phyloP scores from a whole-genome alignment of 1,284 basidiomycete species.

The Rhodotorula glutinis region DNA sequence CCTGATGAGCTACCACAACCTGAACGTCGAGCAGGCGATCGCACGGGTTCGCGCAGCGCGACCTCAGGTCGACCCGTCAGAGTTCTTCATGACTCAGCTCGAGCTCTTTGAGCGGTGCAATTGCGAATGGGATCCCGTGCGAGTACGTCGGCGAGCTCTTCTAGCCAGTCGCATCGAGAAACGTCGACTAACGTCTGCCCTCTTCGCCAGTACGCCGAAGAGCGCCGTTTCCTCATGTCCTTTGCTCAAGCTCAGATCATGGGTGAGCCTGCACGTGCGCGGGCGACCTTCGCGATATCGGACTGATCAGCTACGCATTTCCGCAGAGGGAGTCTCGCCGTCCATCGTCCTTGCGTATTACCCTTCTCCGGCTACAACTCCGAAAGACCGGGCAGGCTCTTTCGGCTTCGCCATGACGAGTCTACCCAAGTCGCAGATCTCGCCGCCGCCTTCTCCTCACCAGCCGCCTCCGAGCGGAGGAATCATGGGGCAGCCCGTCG shows the following conservation, averaged over 20 bases:
- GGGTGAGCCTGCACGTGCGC: slow-evolving; percentile 16
- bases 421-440: slow-evolving; percentile 20
- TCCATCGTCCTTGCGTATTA: slow-evolving; percentile 49
- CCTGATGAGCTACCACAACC: slow-evolving; percentile 46
- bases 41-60: slow-evolving; percentile 43
- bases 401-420: slow-evolving; percentile 38
- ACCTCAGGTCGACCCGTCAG: slow-evolving; percentile 45
- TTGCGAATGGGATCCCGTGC: slow-evolving; percentile 46
- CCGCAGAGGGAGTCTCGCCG: slow-evolving; percentile 41
- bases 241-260: slow-evolving; percentile 45
- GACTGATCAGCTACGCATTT: not conserved
- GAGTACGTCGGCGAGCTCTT: slow-evolving; percentile 18
- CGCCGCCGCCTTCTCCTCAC: slow-evolving; percentile 13
- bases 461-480: not conserved
- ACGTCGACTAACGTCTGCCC: not conserved
- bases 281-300: not conserved
- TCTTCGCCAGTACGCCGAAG: slow-evolving; percentile 42
- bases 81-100: slow-evolving; percentile 49
- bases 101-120: slow-evolving; percentile 48
- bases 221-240: slow-evolving; percentile 49
- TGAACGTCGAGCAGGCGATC: slow-evolving; percentile 46
- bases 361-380: slow-evolving; percentile 45
- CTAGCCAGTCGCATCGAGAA: not conserved
- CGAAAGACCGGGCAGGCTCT: slow-evolving; percentile 26
- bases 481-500: not conserved